A percentile compares a stretch with the other conserved stretches of the same genome.
Evolutionary conservation across 1,284 basidiomycete species (phyloP).

Genomic region (Malassezia obtusa): DNA sequence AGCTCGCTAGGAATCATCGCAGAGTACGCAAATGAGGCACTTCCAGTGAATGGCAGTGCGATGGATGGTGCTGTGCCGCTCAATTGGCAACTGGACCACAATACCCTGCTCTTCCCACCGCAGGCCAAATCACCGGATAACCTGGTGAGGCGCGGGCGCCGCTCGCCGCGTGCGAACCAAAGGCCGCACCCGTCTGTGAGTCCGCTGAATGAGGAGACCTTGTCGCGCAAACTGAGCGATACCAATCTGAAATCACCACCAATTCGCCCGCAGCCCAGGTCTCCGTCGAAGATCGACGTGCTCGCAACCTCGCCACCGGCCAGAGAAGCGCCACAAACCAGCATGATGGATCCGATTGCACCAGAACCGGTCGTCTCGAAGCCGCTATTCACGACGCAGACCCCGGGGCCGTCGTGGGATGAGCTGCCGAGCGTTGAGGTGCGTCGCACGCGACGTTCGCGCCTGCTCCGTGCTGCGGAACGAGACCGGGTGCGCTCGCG

Average conservation of each 20-base stretch:
- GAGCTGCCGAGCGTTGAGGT: not conserved
- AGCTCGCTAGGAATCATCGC: conserved; percentile 9
- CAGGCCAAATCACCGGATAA: no score
- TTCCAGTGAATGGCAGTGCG: not conserved
- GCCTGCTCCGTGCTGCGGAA: conserved; percentile 3
- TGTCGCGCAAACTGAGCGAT: not conserved
- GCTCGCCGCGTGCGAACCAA: not conserved
- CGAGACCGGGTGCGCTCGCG: conserved; percentile 1
- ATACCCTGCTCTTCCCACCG: not conserved
- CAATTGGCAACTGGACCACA: not conserved
- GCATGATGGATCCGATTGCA: not conserved
- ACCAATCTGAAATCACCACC: not conserved
- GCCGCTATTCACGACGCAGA: not conserved
- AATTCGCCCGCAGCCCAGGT: not conserved
- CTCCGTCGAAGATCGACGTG: not conserved
- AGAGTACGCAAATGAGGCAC: not conserved
- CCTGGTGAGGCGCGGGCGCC: not conserved
- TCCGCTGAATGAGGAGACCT: not conserved
- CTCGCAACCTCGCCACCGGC: not conserved
- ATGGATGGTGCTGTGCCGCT: conserved; percentile 2
- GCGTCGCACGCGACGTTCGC: conserved; percentile 7
- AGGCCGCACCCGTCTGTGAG: not conserved
- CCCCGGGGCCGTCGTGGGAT: not conserved
- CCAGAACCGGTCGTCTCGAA: not conserved
- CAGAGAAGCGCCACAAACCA: no score